Evolutionary conservation across 1,284 basidiomycete genomes (phyloP).

Genomic region (Microbotryomycetes sp.): DNA sequence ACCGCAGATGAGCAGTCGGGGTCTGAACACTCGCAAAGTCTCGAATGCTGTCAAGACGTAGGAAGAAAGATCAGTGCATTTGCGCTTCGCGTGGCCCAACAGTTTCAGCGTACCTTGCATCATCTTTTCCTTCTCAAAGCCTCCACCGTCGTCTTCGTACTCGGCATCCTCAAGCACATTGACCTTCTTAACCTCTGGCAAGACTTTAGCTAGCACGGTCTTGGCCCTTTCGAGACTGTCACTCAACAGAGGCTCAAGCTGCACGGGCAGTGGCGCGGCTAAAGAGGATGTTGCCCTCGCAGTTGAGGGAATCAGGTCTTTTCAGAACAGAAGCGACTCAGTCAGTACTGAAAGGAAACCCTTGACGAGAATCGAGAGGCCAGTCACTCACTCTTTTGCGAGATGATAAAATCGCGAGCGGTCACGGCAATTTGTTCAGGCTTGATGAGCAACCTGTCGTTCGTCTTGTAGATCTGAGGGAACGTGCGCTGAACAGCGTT

Average conservation of each 20-base stretch:
- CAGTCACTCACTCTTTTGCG: conserved; percentile 72
- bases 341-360: background rate
- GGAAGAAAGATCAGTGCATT: background rate
- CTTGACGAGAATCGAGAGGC: background rate
- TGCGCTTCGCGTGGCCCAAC: background rate
- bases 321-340: background rate
- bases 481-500: conserved; percentile 95
- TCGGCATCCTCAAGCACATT: conserved; percentile 81
- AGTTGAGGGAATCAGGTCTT: conserved; percentile 89
- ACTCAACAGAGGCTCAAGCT: conserved; percentile 74
- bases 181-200: conserved; percentile 43
- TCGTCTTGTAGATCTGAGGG: conserved; percentile 94
- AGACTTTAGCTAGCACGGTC: conserved; percentile 51
- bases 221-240: conserved; percentile 66
- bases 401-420: conserved; percentile 94
- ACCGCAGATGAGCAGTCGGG: conserved; percentile 80
- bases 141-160: conserved; percentile 56
- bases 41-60: conserved; percentile 64
- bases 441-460: conserved; percentile 75
- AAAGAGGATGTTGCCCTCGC: conserved; percentile 80
- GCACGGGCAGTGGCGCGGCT: conserved; percentile 74
- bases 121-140: conserved; percentile 54
- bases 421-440: conserved; percentile 80
- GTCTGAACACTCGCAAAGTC: conserved; percentile 81
- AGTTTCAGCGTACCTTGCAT: conserved; percentile 60